Base-by-base conservation (phyloP, 2,329 filamentous ascomycete genomes). In the Colletotrichum viniferum region DNA sequence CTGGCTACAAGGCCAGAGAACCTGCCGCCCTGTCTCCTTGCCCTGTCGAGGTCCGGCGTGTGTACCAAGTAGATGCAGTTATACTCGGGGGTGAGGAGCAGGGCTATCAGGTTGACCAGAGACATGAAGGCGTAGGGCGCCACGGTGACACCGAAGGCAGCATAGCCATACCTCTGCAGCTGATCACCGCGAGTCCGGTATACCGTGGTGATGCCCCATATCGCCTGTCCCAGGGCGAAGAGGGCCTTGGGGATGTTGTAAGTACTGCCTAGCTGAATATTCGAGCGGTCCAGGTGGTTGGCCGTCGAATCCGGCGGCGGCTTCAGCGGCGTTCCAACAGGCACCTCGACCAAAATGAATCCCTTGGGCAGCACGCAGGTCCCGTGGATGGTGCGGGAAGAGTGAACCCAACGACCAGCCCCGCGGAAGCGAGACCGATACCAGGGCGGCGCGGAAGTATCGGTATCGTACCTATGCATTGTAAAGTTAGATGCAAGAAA, bases 101-200 rank as follows among this genome's bases (percentile, higher is more conserved):
- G 79, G 4, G 76, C 78, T 10, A 80, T 68, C 8, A 81, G 55
- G 60, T 83, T 83, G 12, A 82, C 68, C 52, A 82, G 60, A 18
- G 79, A 80, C 81, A 83, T 83, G 69, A 82, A 63, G 6, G 78
- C 78, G 71, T 83, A 83, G 4, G 81, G 82, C 6, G 78, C 67
- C 6, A 82, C 80, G 0, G 81, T 80, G 16, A 83, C 77, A 3
- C 81, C 81, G 55, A 82, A 83, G n/a, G 81, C 80, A 0, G 80
- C 81, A 38, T 81, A 83, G 34, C 82, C 82, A 36, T 80, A 81
- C 9, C 52, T 63, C 5, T 78, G 60, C 56, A 83, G 63, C 71
- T 80, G 81, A 76, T 79, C 76, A 56, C 73, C 80, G 18, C 78
- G 73, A 10, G 78, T 71, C 7, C 77, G 72, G 67, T 81, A 80